Conservation (phyloP, 306 rosid species). For the Hylodesmum podocarpum region DNA sequence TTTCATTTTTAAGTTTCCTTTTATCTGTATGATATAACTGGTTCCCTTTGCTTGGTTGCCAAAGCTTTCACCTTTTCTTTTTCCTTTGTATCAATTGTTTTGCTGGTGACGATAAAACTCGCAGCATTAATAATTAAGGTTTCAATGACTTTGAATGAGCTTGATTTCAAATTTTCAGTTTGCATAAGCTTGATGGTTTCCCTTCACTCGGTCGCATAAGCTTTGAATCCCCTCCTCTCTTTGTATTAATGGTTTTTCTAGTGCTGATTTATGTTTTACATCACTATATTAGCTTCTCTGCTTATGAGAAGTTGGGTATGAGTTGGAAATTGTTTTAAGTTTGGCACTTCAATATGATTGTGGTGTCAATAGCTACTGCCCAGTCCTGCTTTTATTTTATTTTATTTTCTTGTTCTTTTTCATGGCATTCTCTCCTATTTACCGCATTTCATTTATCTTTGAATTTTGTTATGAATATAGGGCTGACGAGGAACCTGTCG, state of each 20-base stretch:
- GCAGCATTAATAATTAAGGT: background rate
- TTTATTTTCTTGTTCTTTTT: background rate
- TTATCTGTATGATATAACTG: background rate
- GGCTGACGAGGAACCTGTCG: slow-evolving; percentile 98
- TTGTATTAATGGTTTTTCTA: background rate
- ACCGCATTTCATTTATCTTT: background rate
- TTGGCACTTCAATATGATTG: background rate
- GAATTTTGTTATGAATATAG: slow-evolving; percentile 41
- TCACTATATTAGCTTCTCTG: background rate
- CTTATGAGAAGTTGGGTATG: background rate
- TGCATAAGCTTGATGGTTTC: too few species aligned
- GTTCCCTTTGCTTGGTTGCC: background rate
- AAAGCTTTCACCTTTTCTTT: background rate
- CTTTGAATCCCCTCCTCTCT: too few species aligned
- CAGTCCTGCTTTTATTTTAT: background rate
- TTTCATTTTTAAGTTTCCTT: background rate
- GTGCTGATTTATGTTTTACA: background rate
- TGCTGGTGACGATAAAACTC: background rate
- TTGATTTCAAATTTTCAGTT: too few species aligned
- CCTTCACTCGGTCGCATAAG: background rate
- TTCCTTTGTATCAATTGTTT: background rate
- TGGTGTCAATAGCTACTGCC: background rate
- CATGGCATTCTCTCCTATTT: background rate
- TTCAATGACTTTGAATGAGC: too few species aligned
- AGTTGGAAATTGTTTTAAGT: background rate